Evolutionary conservation across 768 basidiomycete genomes (phyloP).

Genomic region (Boletus rubescentipes): DNA sequence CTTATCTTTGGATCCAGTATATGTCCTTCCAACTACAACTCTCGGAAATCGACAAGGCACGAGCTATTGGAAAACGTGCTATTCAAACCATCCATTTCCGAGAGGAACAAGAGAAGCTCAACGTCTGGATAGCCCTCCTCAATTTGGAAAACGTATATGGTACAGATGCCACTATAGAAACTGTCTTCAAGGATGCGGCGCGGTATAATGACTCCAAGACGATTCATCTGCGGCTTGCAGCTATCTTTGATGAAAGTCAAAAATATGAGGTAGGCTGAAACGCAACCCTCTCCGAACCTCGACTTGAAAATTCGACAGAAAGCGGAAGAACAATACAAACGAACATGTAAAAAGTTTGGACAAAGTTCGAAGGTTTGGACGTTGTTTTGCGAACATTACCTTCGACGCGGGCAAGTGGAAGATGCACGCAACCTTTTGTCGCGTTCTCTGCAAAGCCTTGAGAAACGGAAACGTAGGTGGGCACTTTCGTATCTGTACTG

Average conservation of each 20-base stretch:
- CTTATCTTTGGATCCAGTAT: conserved; percentile 98
- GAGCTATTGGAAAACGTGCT: conserved; percentile 82
- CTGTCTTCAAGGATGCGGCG: conserved; percentile 86
- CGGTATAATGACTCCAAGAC: conserved; percentile 92
- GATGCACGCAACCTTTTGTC: conserved; percentile 84
- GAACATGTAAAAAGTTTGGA: conserved; percentile 91
- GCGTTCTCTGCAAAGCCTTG: conserved; percentile 84
- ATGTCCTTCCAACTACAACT: conserved; percentile 98
- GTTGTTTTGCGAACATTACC: conserved; percentile 78
- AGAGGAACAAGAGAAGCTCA: conserved; percentile 94
- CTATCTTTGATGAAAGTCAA: conserved; percentile 80
- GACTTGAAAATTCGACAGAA: conserved; percentile 48
- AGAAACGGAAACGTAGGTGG: conserved; percentile 87
- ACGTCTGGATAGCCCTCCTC: conserved; percentile 95
- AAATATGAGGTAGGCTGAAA: conserved; percentile 65
- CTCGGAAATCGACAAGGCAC: conserved; percentile 94
- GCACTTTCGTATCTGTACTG: neutral
- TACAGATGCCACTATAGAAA: conserved; percentile 73
- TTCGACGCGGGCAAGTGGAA: conserved; percentile 70
- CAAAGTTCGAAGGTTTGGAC: conserved; percentile 95
- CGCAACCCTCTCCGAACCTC: neutral
- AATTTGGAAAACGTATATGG: conserved; percentile 96
- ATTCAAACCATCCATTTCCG: conserved; percentile 88
- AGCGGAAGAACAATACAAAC: conserved; percentile 90
- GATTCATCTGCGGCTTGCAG: conserved; percentile 78